Evolutionary conservation across 768 basidiomycete species (phyloP).

Genomic region (Psilocybe cubensis): DNA sequence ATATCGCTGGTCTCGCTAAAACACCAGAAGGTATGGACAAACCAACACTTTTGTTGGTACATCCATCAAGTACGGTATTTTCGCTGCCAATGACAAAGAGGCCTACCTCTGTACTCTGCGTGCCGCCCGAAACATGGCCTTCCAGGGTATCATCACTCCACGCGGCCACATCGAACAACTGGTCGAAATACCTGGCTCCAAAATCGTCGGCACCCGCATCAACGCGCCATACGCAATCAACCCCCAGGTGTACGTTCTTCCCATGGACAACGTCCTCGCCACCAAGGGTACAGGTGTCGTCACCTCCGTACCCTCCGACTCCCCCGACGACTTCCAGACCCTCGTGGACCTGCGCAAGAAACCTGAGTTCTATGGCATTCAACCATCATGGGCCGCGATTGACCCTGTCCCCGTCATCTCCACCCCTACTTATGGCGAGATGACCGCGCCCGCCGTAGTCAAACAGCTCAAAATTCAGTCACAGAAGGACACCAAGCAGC

Average conservation of each 20-base stretch:
- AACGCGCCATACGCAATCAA: conserved; percentile 83
- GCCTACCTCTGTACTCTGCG: conserved; percentile 90
- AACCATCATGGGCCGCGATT: conserved; percentile 82
- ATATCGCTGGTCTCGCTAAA: conserved; percentile 8
- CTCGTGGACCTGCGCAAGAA: conserved; percentile 94
- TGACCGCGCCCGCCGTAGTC: conserved; percentile 83
- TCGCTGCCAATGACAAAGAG: conserved; percentile 83
- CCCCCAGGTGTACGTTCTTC: conserved; percentile 91
- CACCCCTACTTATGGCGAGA: conserved; percentile 91
- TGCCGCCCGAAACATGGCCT: conserved; percentile 96
- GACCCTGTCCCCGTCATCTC: conserved; percentile 88
- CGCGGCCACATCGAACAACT: conserved; percentile 77
- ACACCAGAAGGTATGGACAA: conserved; percentile 81
- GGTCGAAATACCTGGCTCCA: conserved; percentile 75
- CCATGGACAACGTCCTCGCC: conserved; percentile 98
- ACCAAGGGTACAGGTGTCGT: conserved; percentile 99
- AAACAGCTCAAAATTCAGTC: conserved; percentile 93
- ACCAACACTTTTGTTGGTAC: conserved; percentile 98
- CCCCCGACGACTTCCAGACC: conserved; percentile 94
- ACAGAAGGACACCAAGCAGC: conserved; percentile 90
- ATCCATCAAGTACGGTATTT: conserved; percentile 89
- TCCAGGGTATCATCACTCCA: conserved; percentile 80
- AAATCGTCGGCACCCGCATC: conserved; percentile 87
- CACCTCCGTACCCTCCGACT: conserved; percentile 97
- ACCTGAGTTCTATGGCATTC: conserved; percentile 93